Evolutionary conservation across 2,329 filamentous ascomycete species (phyloP).

Genomic region (Xylaria sp.): DNA sequence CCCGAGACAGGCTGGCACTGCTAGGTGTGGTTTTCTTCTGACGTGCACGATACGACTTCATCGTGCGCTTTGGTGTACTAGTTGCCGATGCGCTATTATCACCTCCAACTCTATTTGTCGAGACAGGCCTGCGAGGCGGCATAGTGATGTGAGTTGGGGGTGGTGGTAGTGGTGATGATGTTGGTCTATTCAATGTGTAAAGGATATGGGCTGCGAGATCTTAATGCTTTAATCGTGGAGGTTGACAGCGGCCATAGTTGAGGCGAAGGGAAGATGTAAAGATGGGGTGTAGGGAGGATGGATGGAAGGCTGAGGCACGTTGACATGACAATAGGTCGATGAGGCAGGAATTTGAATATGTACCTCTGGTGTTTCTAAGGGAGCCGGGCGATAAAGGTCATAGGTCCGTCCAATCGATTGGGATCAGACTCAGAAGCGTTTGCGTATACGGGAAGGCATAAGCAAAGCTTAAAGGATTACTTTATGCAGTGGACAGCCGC

Average conservation of each 20-base stretch:
- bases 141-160: conserved; percentile 27
- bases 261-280: neutral
- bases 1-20: conserved; percentile 9
- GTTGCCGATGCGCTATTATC: neutral
- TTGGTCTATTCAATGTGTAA: neutral
- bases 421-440: neutral
- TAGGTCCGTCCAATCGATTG: neutral
- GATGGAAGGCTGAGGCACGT: neutral
- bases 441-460: neutral
- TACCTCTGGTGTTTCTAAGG: neutral
- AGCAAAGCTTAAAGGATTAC: neutral
- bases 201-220: neutral
- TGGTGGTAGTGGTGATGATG: too few relatives aligned
- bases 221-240: neutral
- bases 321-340: neutral
- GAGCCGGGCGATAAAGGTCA: neutral
- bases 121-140: conserved; percentile 31
- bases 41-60: conserved; percentile 2
- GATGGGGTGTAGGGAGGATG: neutral
- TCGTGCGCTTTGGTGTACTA: conserved; percentile 17
- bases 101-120: neutral
- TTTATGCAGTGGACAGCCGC: neutral
- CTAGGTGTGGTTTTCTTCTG: neutral
- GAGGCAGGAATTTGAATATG: neutral
- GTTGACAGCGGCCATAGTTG: neutral